Evolutionary conservation across 805 yeast species (phyloP), one percentile per base, ranked within the genome.

Genomic region (Candida nanaspora): DNA sequence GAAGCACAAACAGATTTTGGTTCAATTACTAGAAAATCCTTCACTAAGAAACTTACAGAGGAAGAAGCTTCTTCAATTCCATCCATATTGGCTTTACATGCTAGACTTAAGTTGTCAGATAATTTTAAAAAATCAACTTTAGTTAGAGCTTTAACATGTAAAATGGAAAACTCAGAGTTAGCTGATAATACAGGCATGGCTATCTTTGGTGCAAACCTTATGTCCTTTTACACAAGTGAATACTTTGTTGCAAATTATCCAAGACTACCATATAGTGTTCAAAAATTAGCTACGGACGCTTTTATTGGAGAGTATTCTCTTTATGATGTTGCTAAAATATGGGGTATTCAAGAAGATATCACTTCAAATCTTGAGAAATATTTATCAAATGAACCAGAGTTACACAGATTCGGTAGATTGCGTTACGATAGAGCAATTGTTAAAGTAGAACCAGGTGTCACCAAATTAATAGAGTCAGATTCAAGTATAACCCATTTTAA

Each of bases 261-360:
- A 40, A 77, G 99, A 58, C 70, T 93, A 38, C 98, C 99, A 15
- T 72, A 82, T 46, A 74, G 78, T 8, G 82, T 89, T 22, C 73
- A 87, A 42, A 77, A 80, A 51, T 78, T 80, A 6, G 86, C 95
- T 0, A 80, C 84, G 8, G 82, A 85, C 49, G 74, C 93, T 1
- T 85, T 79, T 56, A 72, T 84, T 55, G 85, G 91, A 3, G 74
- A 77, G 28, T 73, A 69, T 14, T 72, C 87, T 0, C 68, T 93
- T 42, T 66, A 76, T 29, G 74, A 73, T 38, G 66, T 88, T 21
- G 96, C 88, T 28, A 72, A 70, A 52, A 55, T 66, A 16, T 93
- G 97, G 97, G 98, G 98, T 65, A 80, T 93, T 37, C 89, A 87
- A 62, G 70, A 74, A 15, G 97, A 89, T 56, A 62, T 65, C 7